phyloP scores from a whole-genome alignment of 306 rosid genomes.

The Cucumis hystrix region DNA sequence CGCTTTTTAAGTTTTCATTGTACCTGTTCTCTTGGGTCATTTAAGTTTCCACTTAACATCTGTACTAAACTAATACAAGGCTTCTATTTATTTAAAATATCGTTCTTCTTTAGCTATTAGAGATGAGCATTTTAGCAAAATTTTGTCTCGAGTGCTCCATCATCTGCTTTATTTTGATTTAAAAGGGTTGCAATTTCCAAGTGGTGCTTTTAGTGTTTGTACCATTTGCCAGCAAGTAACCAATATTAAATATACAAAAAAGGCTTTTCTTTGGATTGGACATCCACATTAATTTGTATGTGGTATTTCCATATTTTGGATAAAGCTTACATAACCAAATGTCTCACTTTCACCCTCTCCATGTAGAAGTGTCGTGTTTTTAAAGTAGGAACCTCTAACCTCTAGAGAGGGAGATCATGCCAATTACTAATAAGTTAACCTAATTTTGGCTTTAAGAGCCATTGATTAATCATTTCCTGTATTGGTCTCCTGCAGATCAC shows the following conservation, averaged over 20 bases:
- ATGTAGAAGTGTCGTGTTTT: not conserved
- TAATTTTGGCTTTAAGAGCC: too few species aligned
- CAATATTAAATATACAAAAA: constrained; percentile 14
- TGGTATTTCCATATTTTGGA: constrained; percentile 9
- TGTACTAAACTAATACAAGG: not conserved
- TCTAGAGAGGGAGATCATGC: too few species aligned
- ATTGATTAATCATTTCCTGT: not conserved
- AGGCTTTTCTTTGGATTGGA: constrained; percentile 12
- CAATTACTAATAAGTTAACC: too few species aligned
- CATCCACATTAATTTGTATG: constrained; percentile 6
- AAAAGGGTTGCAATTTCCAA: constrained; percentile 46
- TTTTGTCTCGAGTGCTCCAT: not conserved
- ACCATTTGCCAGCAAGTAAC: constrained; percentile 62
- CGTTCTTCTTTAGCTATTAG: not conserved
- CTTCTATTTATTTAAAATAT: not conserved
- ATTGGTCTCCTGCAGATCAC: constrained; percentile 34
- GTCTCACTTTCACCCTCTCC: not conserved
- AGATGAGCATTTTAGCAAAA: not conserved
- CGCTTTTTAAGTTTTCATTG: too few species aligned
- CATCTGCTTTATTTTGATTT: not conserved
- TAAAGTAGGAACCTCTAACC: not conserved
- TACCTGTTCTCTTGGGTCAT: not conserved
- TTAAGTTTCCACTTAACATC: not conserved
- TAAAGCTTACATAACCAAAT: not conserved
- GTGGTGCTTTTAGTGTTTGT: constrained; percentile 28